A percentile compares a stretch with the other conserved stretches of the same genome.
These are phyloP conservation scores for Tetrapyrgos nigripes DNA, from an alignment of 1,284 basidiomycete species.

Conservation along the genomic window DNA sequence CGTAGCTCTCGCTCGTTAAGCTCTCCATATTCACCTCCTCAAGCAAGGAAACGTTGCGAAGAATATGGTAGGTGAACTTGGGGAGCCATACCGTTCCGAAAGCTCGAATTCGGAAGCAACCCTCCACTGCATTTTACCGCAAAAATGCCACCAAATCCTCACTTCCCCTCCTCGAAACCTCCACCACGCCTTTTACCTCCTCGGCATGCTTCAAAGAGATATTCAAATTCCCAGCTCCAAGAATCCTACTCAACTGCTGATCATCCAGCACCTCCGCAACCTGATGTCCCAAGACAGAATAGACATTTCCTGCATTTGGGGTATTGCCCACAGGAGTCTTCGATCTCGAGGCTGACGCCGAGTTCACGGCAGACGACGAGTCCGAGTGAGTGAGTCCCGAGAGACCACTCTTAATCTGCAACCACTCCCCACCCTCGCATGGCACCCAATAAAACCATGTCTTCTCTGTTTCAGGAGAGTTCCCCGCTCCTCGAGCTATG, in stretches of 20 bases:
- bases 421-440: conserved; percentile 20
- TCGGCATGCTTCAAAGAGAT: conserved; percentile 20
- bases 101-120: no score
- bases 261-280: conserved; percentile 5
- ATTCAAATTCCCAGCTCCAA: conserved; percentile 22
- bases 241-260: conserved; percentile 14
- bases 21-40: no score
- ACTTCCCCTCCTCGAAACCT: background rate
- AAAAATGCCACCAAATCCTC: background rate
- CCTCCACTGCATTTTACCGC: no score
- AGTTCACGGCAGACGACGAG: background rate
- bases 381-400: conserved; percentile 1
- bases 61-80: no score
- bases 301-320: no score
- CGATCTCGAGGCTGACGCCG: no score
- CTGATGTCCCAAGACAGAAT: no score
- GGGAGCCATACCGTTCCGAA: no score
- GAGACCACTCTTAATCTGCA: conserved; percentile 4
- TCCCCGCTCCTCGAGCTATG: background rate
- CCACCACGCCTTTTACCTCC: conserved; percentile 20
- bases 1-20: no score
- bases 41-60: no score
- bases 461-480: no score
- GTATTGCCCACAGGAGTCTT: no score
- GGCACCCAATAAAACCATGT: conserved; percentile 30